Percentiles rank a stretch among this genome's conserved stretches.
Conservation (phyloP, 495 filamentous ascomycete genomes). For the Aspergillus incahuasiensis region DNA sequence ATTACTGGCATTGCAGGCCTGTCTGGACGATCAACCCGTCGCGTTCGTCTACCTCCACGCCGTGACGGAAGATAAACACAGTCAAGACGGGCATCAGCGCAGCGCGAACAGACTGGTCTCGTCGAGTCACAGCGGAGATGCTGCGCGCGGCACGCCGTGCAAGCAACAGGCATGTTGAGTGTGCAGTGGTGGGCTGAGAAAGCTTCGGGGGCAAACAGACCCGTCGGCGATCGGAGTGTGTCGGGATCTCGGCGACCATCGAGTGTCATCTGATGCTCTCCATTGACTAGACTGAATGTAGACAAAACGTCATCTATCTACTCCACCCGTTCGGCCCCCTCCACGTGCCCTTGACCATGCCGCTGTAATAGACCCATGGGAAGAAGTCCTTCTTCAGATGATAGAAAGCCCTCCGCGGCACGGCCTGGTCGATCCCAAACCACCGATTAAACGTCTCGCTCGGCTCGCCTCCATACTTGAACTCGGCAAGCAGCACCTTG, state of each 20-base stretch:
- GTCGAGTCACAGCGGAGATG: slow-evolving; percentile 41
- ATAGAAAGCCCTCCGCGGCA: slow-evolving; percentile 53
- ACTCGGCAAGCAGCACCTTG: slow-evolving; percentile 66
- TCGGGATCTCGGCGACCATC: too few relatives aligned
- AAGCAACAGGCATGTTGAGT: slow-evolving; percentile 25
- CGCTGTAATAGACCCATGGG: slow-evolving; percentile 58
- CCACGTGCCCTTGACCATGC: slow-evolving; percentile 61
- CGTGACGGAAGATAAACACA: slow-evolving; percentile 40
- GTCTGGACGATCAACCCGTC: neutral
- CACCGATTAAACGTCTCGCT: slow-evolving; percentile 61
- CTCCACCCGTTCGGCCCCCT: slow-evolving; percentile 55
- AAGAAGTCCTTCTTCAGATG: slow-evolving; percentile 70
- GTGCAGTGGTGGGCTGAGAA: too few relatives aligned
- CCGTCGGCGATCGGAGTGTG: too few relatives aligned
- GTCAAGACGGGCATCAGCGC: slow-evolving; percentile 22
- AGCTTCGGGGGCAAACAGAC: too few relatives aligned
- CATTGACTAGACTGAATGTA: too few relatives aligned
- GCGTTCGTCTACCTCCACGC: slow-evolving; percentile 22
- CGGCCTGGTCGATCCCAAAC: slow-evolving; percentile 55
- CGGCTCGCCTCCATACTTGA: slow-evolving; percentile 65
- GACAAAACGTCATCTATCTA: neutral
- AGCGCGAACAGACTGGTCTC: slow-evolving; percentile 35
- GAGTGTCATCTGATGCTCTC: too few relatives aligned
- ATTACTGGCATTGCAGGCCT: too few relatives aligned
- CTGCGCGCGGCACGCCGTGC: slow-evolving; percentile 40